Evolutionary conservation across 164 flowering plant species (phyloP).

Genomic region (Paratinospora sagittata): DNA sequence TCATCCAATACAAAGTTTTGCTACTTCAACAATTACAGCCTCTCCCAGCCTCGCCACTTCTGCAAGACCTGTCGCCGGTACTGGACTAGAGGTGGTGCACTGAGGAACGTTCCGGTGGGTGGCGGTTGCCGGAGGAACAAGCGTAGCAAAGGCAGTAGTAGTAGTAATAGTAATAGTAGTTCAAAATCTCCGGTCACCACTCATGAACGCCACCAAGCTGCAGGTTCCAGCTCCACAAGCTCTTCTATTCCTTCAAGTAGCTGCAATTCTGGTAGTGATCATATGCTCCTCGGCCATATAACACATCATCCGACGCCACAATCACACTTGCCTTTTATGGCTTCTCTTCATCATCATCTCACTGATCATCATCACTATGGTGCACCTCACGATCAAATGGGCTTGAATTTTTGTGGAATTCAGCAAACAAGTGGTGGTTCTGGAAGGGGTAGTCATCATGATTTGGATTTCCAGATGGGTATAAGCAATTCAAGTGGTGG

Average conservation of each 20-base stretch:
- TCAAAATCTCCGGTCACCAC: constrained; percentile 28
- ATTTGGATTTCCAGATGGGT: constrained; percentile 36
- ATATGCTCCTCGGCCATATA: constrained; percentile 28
- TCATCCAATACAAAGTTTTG: constrained; percentile 56
- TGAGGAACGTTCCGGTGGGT: constrained; percentile 62
- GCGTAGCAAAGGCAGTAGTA: constrained; percentile 38
- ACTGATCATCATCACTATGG: constrained; percentile 19
- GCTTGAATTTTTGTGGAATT: constrained; percentile 33
- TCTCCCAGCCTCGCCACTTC: constrained; percentile 65
- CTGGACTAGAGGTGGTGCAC: constrained; percentile 69
- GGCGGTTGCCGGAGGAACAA: constrained; percentile 60
- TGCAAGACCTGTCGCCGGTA: constrained; percentile 59
- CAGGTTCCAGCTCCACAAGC: constrained; percentile 14
- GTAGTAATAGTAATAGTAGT: too few relatives aligned
- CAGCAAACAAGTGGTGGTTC: constrained; percentile 13
- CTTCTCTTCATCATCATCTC: constrained; percentile 36
- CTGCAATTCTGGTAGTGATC: constrained; percentile 18
- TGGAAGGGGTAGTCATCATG: too few relatives aligned
- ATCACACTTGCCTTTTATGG: constrained; percentile 36
- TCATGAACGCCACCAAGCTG: constrained; percentile 17
- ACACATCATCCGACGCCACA: constrained; percentile 21
- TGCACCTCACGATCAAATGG: constrained; percentile 13
- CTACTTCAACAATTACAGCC: constrained; percentile 55
- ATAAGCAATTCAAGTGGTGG: constrained; percentile 7
- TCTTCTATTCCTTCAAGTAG: constrained; percentile 25